Evolutionary conservation across 2,329 filamentous ascomycete genomes (phyloP).

Genomic region (Alternaria infectoria): DNA sequence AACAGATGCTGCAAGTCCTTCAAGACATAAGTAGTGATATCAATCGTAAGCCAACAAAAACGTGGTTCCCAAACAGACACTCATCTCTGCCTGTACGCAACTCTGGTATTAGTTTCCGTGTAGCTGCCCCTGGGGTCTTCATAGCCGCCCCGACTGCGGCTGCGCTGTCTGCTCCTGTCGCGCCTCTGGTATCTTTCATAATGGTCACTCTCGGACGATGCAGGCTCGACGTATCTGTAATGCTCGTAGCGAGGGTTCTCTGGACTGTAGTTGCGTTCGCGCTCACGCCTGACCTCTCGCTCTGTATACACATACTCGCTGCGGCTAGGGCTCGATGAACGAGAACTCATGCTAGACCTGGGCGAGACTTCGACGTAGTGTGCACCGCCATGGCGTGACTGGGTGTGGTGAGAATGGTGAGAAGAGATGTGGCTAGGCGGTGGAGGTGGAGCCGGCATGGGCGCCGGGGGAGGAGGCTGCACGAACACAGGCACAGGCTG

Average conservation of each 20-base stretch:
- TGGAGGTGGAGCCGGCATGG: conserved; percentile 37
- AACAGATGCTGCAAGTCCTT: background rate
- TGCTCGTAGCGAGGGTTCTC: conserved; percentile 51
- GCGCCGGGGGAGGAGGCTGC: conserved; percentile 41
- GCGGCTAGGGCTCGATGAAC: conserved; percentile 37
- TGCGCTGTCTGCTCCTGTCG: conserved; percentile 35
- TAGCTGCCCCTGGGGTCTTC: conserved; percentile 36
- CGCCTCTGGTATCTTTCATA: conserved; percentile 33
- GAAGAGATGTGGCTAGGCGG: conserved; percentile 26
- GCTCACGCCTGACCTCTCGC: conserved; percentile 51
- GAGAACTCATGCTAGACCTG: conserved; percentile 41
- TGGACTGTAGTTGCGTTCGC: conserved; percentile 47
- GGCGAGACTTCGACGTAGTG: conserved; percentile 56
- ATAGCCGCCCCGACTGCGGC: conserved; percentile 39
- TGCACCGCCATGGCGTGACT: conserved; percentile 24
- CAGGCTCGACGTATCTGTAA: conserved; percentile 55
- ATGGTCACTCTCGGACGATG: conserved; percentile 39
- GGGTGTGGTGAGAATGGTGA: conserved; percentile 13
- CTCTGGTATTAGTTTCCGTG: conserved; percentile 41
- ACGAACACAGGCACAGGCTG: conserved; percentile 51
- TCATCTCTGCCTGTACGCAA: conserved; percentile 28
- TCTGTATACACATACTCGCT: conserved; percentile 54
- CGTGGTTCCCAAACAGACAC: background rate
- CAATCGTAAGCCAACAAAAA: background rate
- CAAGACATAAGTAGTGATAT: background rate